Evolutionary conservation across 768 basidiomycete species (phyloP).

Genomic region (Leccinum pellstonianum): DNA sequence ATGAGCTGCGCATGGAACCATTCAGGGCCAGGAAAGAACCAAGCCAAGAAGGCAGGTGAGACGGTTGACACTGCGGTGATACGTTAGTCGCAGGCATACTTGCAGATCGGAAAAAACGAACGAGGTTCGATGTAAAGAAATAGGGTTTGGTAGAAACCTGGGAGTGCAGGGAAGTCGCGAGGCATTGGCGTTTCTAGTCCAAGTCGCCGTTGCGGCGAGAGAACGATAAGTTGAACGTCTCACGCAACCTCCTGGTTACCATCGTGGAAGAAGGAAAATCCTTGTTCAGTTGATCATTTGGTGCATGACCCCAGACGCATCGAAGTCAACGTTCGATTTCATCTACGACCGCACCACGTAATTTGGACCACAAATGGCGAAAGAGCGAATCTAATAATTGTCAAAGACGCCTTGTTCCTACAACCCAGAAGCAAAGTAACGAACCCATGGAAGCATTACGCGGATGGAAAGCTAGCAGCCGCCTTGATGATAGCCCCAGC

Average conservation of each 20-base stretch:
- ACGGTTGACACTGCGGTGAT: conserved; percentile 45
- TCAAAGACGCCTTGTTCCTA: background rate
- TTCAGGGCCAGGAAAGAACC: conserved; percentile 56
- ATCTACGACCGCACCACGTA: background rate
- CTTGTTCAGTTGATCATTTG: background rate
- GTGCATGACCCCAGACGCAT: too few relatives aligned
- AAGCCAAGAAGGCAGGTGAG: conserved; percentile 49
- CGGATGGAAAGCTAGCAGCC: conserved; percentile 3
- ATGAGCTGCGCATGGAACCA: conserved; percentile 71
- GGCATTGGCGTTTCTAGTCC: conserved; percentile 15
- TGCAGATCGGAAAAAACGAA: conserved; percentile 26
- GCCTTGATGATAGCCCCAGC: conserved; percentile 50
- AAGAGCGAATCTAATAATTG: background rate
- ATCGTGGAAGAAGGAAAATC: background rate
- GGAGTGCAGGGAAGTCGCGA: conserved; percentile 50
- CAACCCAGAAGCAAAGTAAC: background rate
- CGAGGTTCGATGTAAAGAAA: conserved; percentile 69
- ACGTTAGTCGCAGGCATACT: conserved; percentile 16
- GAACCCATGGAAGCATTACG: conserved; percentile 18
- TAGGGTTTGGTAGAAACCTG: conserved; percentile 59
- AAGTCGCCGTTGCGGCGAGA: background rate
- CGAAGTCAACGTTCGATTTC: background rate
- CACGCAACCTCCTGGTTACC: background rate
- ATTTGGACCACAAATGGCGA: background rate
- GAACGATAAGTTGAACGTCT: background rate